A percentile compares a stretch with the other conserved stretches of the same genome.
phyloP scores from a whole-genome alignment of 768 basidiomycete species.

The Pulveroboletus sp. region DNA sequence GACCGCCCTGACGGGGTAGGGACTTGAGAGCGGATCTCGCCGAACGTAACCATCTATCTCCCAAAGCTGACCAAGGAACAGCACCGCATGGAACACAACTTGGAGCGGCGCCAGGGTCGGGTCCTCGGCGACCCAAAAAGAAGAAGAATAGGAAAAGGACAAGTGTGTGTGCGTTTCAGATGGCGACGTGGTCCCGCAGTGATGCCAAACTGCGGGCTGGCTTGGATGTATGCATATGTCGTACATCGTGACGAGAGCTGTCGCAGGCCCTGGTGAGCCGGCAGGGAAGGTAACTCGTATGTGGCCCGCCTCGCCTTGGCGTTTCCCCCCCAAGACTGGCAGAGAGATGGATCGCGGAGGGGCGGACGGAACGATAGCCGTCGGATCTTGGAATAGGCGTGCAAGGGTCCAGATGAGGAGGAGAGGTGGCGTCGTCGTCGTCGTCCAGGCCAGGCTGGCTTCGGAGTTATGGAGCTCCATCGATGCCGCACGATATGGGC shows the following conservation, averaged over 20 bases:
- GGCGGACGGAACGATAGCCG: neutral
- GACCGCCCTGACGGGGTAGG: neutral
- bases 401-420: too few relatives aligned
- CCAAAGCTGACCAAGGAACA: too few relatives aligned
- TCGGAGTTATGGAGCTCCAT: neutral
- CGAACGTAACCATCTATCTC: neutral
- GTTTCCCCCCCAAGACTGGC: too few relatives aligned
- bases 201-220: constrained; percentile 1
- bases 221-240: constrained; percentile 1
- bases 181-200: too few relatives aligned
- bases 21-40: constrained; percentile 29
- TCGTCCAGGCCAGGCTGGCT: too few relatives aligned
- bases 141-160: too few relatives aligned
- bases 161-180: constrained; percentile 14
- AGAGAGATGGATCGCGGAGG: too few relatives aligned
- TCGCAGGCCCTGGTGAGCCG: too few relatives aligned
- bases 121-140: too few relatives aligned
- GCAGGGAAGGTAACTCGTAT: too few relatives aligned
- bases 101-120: constrained; percentile 20
- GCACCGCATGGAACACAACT: neutral
- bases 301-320: too few relatives aligned
- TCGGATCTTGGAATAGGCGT: neutral
- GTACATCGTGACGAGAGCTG: neutral
- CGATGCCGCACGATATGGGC: constrained; percentile 18
- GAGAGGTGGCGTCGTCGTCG: neutral